Evolutionary conservation across 176 grass and related monocot species (phyloP).

Genomic region (Hyparrhenia diplandra): DNA sequence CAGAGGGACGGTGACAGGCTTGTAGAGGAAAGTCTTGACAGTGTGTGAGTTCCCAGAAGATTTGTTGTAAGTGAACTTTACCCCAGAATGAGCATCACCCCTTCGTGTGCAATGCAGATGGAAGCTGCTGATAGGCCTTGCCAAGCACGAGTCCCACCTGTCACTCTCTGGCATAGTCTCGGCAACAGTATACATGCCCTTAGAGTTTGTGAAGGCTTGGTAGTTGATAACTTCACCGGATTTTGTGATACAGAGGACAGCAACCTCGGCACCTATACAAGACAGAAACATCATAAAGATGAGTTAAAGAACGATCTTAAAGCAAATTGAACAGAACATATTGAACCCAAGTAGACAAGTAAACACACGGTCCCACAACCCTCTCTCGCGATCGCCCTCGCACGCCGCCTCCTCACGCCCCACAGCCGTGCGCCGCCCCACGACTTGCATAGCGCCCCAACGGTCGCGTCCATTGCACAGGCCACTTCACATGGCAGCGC

Average conservation of each 20-base stretch:
- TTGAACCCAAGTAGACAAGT: neutral
- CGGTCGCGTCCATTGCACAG: too few species aligned
- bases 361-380: too few species aligned
- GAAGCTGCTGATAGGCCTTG: constrained; percentile 89
- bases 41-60: constrained; percentile 61
- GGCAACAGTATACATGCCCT: constrained; percentile 66
- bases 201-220: constrained; percentile 89
- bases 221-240: constrained; percentile 94
- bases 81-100: constrained; percentile 73
- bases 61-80: constrained; percentile 85
- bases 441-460: too few species aligned
- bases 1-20: constrained; percentile 50
- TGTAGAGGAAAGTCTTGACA: constrained; percentile 86
- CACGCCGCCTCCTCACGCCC: too few species aligned
- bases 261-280: constrained; percentile 72
- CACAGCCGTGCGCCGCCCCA: too few species aligned
- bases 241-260: constrained; percentile 92
- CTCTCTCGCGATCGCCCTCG: too few species aligned
- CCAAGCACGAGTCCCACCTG: constrained; percentile 85
- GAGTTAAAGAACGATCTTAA: neutral
- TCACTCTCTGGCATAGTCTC: constrained; percentile 95
- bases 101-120: constrained; percentile 65
- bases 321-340: neutral
- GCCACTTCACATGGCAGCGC: too few species aligned
- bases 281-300: neutral